A percentile compares a stretch with the other conserved stretches of the same genome.
Conservation (phyloP, 1,284 basidiomycete genomes). For the Dichomitus squalens region DNA sequence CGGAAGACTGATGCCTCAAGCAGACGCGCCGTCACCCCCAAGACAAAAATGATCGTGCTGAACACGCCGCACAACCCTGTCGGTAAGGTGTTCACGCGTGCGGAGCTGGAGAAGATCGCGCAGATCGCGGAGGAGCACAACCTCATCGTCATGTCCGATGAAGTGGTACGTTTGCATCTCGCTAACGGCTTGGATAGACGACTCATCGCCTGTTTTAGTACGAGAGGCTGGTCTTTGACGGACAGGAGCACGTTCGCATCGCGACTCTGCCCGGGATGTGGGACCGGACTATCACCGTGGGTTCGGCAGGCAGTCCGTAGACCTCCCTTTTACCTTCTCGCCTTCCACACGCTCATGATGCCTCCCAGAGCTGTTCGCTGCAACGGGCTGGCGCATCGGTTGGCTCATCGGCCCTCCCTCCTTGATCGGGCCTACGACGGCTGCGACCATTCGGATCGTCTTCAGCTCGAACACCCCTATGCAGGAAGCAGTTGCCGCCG, state of each 20-base stretch:
- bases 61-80: constrained; percentile 97
- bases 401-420: constrained; percentile 89
- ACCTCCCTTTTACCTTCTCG: not conserved
- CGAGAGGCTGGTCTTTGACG: constrained; percentile 90
- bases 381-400: constrained; percentile 96
- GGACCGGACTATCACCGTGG: constrained; percentile 86
- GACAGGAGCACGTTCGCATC: constrained; percentile 86
- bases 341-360: not conserved
- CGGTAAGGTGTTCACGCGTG: constrained; percentile 88
- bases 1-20: not conserved
- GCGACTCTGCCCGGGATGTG: constrained; percentile 96
- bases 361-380: constrained; percentile 83
- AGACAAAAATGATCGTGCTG: constrained; percentile 89
- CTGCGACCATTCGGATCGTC: constrained; percentile 90
- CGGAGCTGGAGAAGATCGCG: constrained; percentile 85
- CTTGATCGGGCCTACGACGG: constrained; percentile 86
- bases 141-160: constrained; percentile 91
- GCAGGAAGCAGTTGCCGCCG: constrained; percentile 89
- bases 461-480: constrained; percentile 92
- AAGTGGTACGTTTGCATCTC: constrained; percentile 69
- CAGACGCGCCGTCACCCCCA: constrained; percentile 79
- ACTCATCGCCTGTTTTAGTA: constrained; percentile 55
- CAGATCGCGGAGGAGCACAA: constrained; percentile 91
- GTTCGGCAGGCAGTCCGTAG: constrained; percentile 73
- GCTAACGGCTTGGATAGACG: not conserved